Evolutionary conservation across 176 grass and related monocot genomes (phyloP).

Genomic region (Themeda triandra): DNA sequence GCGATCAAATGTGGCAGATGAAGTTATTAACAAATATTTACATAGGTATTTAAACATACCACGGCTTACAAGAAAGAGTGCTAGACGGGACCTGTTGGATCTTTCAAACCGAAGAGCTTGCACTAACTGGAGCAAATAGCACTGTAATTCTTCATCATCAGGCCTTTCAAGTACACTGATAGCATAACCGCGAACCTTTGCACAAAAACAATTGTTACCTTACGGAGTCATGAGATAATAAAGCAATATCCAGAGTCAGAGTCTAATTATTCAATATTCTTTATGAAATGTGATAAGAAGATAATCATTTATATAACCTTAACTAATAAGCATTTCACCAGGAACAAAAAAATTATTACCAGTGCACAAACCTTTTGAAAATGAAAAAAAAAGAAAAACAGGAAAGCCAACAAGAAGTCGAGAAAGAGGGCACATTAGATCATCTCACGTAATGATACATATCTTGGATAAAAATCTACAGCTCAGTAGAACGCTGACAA

Average conservation of each 20-base stretch:
- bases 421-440: not conserved
- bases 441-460: not conserved
- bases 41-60: constrained; percentile 40
- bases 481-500: not conserved
- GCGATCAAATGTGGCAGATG: constrained; percentile 2
- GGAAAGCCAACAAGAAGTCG: not conserved
- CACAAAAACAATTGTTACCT: constrained; percentile 15
- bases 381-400: not conserved
- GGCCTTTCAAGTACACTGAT: constrained; percentile 90
- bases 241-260: not conserved
- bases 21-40: constrained; percentile 4
- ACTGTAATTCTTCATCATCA: constrained; percentile 93
- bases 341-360: not conserved
- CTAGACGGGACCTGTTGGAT: constrained; percentile 85
- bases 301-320: not conserved
- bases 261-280: not conserved
- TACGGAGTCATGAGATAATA: constrained; percentile 12
- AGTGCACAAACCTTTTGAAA: not conserved
- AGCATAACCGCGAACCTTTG: constrained; percentile 91
- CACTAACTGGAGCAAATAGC: constrained; percentile 95
- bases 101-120: constrained; percentile 99
- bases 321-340: not conserved
- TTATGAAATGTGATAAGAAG: not conserved
- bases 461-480: not conserved
- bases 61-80: constrained; percentile 90